These are phyloP conservation scores for Entoloma clypeatum DNA, from an alignment of 1,284 basidiomycete genomes.

Conservation along the genomic window DNA sequence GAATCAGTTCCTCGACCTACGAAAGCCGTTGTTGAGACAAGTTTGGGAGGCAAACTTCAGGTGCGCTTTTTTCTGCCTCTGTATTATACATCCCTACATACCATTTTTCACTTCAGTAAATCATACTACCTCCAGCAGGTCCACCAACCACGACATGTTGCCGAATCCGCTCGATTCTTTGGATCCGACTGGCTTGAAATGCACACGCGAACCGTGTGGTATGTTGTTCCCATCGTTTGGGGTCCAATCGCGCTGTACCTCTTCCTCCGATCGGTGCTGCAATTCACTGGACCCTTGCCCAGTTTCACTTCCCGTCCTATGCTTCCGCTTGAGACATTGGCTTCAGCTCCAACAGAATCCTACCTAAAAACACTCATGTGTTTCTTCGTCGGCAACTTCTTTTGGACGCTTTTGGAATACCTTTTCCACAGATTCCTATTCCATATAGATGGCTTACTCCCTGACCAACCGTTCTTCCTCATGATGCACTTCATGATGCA, in stretches of 20 bases:
- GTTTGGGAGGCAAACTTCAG: slow-evolving; percentile 83
- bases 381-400: slow-evolving; percentile 79
- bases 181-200: slow-evolving; percentile 69
- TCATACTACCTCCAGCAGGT: slow-evolving; percentile 96
- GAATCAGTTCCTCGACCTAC: slow-evolving; percentile 91
- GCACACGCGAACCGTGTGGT: slow-evolving; percentile 91
- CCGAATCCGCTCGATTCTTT: slow-evolving; percentile 86
- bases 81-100: background rate
- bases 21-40: slow-evolving; percentile 81
- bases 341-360: slow-evolving; percentile 44
- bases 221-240: slow-evolving; percentile 92
- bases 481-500: slow-evolving; percentile 92
- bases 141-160: slow-evolving; percentile 91
- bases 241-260: slow-evolving; percentile 83
- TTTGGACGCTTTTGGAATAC: slow-evolving; percentile 98
- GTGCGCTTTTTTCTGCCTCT: slow-evolving; percentile 29
- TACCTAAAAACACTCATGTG: slow-evolving; percentile 53
- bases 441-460: slow-evolving; percentile 90
- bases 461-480: slow-evolving; percentile 79
- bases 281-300: slow-evolving; percentile 72
- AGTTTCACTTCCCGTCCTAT: slow-evolving; percentile 50
- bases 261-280: slow-evolving; percentile 75
- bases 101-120: slow-evolving; percentile 52
- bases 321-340: slow-evolving; percentile 48
- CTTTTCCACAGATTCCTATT: slow-evolving; percentile 96